These are phyloP conservation scores for Nyssa sinensis DNA, from an alignment of 148 eudicot species.

Conservation along the genomic window DNA sequence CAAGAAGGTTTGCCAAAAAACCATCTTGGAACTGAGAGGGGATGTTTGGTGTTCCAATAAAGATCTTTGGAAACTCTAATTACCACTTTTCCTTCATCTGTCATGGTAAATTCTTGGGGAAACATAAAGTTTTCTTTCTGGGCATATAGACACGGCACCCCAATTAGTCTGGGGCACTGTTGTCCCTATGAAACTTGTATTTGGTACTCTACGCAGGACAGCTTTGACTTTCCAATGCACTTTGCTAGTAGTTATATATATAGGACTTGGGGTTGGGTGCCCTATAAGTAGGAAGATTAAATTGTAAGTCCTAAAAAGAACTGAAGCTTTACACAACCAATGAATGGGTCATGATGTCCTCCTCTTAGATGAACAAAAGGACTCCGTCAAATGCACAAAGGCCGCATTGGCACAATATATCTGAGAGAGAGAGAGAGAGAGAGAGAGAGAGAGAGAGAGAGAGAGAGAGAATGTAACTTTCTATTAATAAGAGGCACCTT, in stretches of 20 bases:
- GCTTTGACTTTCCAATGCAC: constrained; percentile 25
- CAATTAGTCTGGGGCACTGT: background rate
- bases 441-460: background rate
- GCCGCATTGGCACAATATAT: background rate
- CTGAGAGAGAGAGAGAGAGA: no score
- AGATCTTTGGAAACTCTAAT: background rate
- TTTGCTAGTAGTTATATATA: no score
- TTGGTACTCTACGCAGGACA: constrained; percentile 14
- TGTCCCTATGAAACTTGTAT: no score
- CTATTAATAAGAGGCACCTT: constrained; percentile 8
- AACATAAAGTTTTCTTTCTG: no score
- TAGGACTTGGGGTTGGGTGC: constrained; percentile 18
- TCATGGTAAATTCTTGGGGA: no score
- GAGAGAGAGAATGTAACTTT: background rate
- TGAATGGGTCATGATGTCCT: background rate
- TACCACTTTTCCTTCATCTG: background rate
- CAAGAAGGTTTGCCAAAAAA: background rate
- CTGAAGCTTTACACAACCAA: background rate
- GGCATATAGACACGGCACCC: no score
- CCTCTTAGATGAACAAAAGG: background rate
- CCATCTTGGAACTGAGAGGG: constrained; percentile 9
- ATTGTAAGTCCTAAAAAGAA: constrained; percentile 1
- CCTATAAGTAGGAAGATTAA: background rate
- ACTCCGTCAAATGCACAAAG: constrained; percentile 7
- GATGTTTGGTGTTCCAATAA: constrained; percentile 12